Base-by-base conservation (phyloP, 371 early-diverging fungal genomes). In the Mucor piriformis region DNA sequence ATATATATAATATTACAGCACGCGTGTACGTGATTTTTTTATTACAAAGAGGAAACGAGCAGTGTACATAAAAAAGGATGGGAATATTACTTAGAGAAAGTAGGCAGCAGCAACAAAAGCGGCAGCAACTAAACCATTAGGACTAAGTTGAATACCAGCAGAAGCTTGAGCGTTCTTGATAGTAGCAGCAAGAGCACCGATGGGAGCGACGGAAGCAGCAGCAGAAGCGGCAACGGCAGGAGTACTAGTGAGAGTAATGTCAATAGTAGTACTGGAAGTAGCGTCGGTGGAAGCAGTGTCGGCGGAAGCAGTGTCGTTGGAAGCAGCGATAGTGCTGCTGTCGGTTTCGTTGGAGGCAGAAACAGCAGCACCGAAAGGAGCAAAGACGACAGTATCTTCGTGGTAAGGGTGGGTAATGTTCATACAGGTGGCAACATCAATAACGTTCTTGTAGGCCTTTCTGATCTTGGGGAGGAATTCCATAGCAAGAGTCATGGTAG, bases 321-420 rank as follows among this genome's bases (percentile, higher is more conserved):
- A 35, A 21, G 64, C 54, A 46, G 57, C 35, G 40, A 55, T 33
- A 35, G 54, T 24, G 35, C 48, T 51, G 24, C 67, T 62, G 8
- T 52, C 33, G 18, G 62, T 57, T 42, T 38, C 33, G 8, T 15
- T 50, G 3, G 27, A n/a, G 25, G 15, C 20, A 35, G 57, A n/a
- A n/a, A n/a, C 37, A 47, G 64, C 25, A 35, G 58, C 44, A 48
- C 51, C 66, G 42, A 73, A 72, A 23, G 63, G 48, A 29, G 68
- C 61, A 27, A 70, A 69, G 0, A 61, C 63, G 51, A 76, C 66
- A 16, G 54, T 60, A 33, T 59, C 63, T 60, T 83, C 83, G 48
- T 73, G 60, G 71, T 83, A 83, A 52, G 83, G 80, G 24, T 78
- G 52, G 48, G 80, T 77, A 52, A 83, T 83, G 73, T 80, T 79